phyloP scores from a whole-genome alignment of 176 grass and related monocot genomes.

The Juncus effusus region DNA sequence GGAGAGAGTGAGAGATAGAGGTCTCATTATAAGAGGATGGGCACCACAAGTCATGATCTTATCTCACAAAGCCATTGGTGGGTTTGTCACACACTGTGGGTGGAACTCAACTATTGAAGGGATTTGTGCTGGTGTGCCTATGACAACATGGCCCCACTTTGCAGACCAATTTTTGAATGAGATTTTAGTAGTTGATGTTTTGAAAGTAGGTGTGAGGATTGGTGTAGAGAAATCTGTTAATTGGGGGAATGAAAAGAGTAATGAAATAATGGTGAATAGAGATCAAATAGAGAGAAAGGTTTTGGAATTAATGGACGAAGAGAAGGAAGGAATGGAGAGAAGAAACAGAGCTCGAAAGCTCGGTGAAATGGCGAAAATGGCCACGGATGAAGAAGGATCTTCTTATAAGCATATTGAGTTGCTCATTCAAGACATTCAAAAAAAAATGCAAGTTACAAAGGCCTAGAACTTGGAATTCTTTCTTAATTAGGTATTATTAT shows the following conservation, averaged over 20 bases:
- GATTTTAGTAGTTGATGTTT: too few relatives aligned
- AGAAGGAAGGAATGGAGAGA: slow-evolving; percentile 20
- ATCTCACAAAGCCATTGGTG: too few relatives aligned
- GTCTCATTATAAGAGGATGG: slow-evolving; percentile 31
- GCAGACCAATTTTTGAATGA: slow-evolving; percentile 33
- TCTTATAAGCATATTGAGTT: slow-evolving; percentile 31
- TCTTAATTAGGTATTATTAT: too few relatives aligned
- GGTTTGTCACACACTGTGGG: too few relatives aligned
- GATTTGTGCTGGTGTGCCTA: too few relatives aligned
- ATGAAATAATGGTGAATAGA: slow-evolving; percentile 7
- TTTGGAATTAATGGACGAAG: slow-evolving; percentile 26
- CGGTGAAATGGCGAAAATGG: slow-evolving; percentile 20
- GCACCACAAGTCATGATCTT: too few relatives aligned
- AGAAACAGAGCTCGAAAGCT: slow-evolving; percentile 25
- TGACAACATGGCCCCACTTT: slow-evolving; percentile 36
- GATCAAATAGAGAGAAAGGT: slow-evolving; percentile 31
- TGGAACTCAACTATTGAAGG: too few relatives aligned
- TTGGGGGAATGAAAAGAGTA: slow-evolving; percentile 18
- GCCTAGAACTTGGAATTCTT: too few relatives aligned
- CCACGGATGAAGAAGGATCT: slow-evolving; percentile 39
- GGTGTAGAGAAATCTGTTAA: slow-evolving; percentile 10
- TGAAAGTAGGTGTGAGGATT: slow-evolving; percentile 21
- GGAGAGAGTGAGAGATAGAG: too few relatives aligned
- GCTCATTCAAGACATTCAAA: slow-evolving; percentile 21
- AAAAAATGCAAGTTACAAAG: slow-evolving; percentile 5